Base-by-base conservation (phyloP, 371 early-diverging fungal genomes). In the Phascolomyces articulosus region DNA sequence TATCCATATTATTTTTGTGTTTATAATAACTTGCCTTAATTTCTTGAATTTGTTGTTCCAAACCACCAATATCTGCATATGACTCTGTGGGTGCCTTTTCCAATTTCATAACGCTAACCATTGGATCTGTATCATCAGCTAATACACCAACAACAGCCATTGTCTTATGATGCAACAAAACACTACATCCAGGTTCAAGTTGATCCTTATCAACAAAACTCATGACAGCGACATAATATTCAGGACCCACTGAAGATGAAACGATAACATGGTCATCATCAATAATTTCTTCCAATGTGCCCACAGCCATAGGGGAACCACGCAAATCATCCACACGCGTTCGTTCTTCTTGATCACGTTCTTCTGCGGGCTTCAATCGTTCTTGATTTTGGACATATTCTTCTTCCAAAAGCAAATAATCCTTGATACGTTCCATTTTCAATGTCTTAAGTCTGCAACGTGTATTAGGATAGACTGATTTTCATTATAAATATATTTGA, bases 201-300 rank as follows among this genome's bases (percentile, higher is more conserved):
- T 96, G 78, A 80, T 99, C 99, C 83, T 98, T 98, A 80, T 99
- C 99, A 1, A 99, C 99, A 80, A 99, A 99, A 27, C 96, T 95
- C 81, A 99, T 90, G 62, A 99, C 96, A 68, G 90, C 91, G 24
- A 99, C 99, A 70, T 99, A 99, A 82, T 96, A 98, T 72, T 99
- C 99, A 2, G 98, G 98, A 20, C 99, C 99, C 24, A 95, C 88
- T 28, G 95, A 86, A 13, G 96, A 91, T 44, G 97, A 96, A 10
- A 99, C 96, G 75, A 99, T 99, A 41, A 99, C 99, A 76, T 99
- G 99, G 78, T 99, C 95, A 71, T 99, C 99, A 75, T 99, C 99
- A 77, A 99, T 96, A 68, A 99, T 99, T 78, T 99, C 99, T 79
- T 99, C 99, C 57, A 99, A 85, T 1, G 95, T 94, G 20, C 99